Conservation (phyloP, 352 stramenopile genomes). For the Phytophthora vignae region DNA sequence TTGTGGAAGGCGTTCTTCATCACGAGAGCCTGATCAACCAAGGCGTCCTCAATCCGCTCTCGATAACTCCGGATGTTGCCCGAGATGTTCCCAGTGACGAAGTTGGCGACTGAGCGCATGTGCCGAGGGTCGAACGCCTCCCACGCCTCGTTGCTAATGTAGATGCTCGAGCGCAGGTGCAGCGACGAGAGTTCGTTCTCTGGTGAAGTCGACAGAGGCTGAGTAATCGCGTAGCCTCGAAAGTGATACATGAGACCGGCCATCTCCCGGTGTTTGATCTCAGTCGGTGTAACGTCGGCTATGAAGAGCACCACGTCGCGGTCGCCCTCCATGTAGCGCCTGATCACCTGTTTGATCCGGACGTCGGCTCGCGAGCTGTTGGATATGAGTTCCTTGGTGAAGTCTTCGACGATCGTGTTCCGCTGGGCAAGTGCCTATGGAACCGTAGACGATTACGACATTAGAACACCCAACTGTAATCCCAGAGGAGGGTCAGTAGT, state of each 20-base stretch:
- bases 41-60: conserved; percentile 53
- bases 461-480: background rate
- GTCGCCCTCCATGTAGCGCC: conserved; percentile 10
- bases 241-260: conserved; percentile 16
- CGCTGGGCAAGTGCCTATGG: conserved; percentile 16
- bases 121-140: conserved; percentile 24
- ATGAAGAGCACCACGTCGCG: conserved; percentile 24
- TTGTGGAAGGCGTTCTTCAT: background rate
- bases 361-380: conserved; percentile 24
- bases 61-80: conserved; percentile 40
- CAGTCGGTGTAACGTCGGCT: conserved; percentile 5
- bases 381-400: conserved; percentile 24
- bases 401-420: conserved; percentile 32
- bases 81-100: conserved; percentile 40
- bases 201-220: conserved; percentile 24
- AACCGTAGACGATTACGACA: background rate
- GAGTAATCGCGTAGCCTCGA: conserved; percentile 42
- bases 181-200: conserved; percentile 44
- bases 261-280: conserved; percentile 25
- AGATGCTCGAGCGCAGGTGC: conserved; percentile 52
- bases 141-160: conserved; percentile 40
- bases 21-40: conserved; percentile 14
- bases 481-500: background rate
- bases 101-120: conserved; percentile 42
- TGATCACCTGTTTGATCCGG: conserved; percentile 20